These are phyloP conservation scores for Penicillium alfredii DNA, from an alignment of 495 filamentous ascomycete genomes.

Conservation along the genomic window DNA sequence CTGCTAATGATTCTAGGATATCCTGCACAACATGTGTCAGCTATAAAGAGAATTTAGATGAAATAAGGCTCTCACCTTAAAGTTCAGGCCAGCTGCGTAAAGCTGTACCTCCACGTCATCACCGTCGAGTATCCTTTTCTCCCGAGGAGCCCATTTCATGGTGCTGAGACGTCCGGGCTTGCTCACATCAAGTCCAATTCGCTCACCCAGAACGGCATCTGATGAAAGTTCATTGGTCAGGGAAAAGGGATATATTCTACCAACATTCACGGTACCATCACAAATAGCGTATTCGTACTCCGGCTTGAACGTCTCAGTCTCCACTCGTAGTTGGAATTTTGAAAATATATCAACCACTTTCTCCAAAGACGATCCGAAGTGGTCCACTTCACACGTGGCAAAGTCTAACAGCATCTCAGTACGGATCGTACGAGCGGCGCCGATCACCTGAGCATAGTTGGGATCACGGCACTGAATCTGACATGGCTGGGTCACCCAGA, in stretches of 20 bases:
- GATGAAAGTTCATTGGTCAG: slow-evolving; percentile 5
- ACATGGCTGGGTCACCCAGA: slow-evolving; percentile 32
- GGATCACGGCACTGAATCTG: slow-evolving; percentile 37
- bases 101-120: slow-evolving; percentile 30
- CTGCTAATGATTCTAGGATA: slow-evolving; percentile 25
- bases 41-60: no score
- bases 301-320: slow-evolving; percentile 8
- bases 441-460: slow-evolving; percentile 27
- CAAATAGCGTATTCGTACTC: slow-evolving; percentile 31
- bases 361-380: slow-evolving; percentile 5
- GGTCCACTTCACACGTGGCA: slow-evolving; percentile 38
- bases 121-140: slow-evolving; percentile 4
- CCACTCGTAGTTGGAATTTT: slow-evolving; percentile 16
- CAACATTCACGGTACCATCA: slow-evolving; percentile 18
- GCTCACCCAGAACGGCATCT: no score
- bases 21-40: no score
- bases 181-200: slow-evolving; percentile 10
- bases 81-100: slow-evolving; percentile 24
- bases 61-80: slow-evolving; percentile 28
- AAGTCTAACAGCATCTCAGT: slow-evolving; percentile 35
- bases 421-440: slow-evolving; percentile 37
- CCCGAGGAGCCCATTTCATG: slow-evolving; percentile 42
- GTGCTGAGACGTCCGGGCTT: slow-evolving; percentile 27
- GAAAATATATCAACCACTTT: slow-evolving; percentile 17
- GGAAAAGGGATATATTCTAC: slow-evolving; percentile 9